Conservation (phyloP, 495 filamentous ascomycete genomes). For the Talaromyces adpressus region DNA sequence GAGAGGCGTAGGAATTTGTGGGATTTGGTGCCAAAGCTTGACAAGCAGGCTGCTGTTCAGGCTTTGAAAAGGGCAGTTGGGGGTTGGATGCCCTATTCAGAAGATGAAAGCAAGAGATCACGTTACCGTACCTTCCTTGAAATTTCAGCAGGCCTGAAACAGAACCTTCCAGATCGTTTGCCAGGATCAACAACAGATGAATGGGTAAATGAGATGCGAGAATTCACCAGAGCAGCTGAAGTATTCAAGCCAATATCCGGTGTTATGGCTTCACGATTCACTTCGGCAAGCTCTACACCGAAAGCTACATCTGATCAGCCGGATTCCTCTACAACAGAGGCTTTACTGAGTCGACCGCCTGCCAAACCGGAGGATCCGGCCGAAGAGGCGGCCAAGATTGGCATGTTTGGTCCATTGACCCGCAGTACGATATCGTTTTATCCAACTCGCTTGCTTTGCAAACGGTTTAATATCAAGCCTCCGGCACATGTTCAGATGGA, state of each 20-base stretch:
- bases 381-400: slow-evolving; percentile 79
- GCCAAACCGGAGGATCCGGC: slow-evolving; percentile 70
- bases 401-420: slow-evolving; percentile 91
- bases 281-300: slow-evolving; percentile 52
- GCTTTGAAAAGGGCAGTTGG: slow-evolving; percentile 67
- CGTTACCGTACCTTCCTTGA: slow-evolving; percentile 81
- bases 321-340: slow-evolving; percentile 23
- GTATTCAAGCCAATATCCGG: slow-evolving; percentile 92
- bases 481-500: slow-evolving; percentile 65
- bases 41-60: slow-evolving; percentile 63
- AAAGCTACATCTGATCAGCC: slow-evolving; percentile 36
- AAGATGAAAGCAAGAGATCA: slow-evolving; percentile 67
- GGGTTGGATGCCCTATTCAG: slow-evolving; percentile 78
- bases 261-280: slow-evolving; percentile 89
- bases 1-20: slow-evolving; percentile 54
- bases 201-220: slow-evolving; percentile 71
- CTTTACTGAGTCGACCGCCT: slow-evolving; percentile 47
- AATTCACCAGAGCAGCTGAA: slow-evolving; percentile 81
- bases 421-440: slow-evolving; percentile 64
- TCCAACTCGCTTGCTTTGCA: slow-evolving; percentile 80
- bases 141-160: slow-evolving; percentile 58
- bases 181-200: slow-evolving; percentile 57
- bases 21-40: slow-evolving; percentile 64
- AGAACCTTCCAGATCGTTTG: slow-evolving; percentile 51
- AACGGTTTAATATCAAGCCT: slow-evolving; percentile 79